Base-by-base conservation (phyloP, 2,329 filamentous ascomycete species). In the Rutstroemia sydowiana region DNA sequence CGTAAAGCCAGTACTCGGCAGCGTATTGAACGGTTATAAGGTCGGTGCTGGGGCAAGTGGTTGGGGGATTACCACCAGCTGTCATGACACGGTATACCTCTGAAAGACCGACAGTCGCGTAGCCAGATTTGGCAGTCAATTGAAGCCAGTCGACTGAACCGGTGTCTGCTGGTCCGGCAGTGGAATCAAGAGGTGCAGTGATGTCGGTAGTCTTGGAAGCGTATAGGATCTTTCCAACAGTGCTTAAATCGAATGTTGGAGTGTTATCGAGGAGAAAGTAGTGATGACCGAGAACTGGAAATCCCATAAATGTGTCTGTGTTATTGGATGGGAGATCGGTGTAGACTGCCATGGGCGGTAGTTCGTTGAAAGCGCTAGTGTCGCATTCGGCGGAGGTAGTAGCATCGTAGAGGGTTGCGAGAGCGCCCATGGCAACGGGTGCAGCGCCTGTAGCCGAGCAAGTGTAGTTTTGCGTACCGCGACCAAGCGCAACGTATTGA, bases 391-490 rank as follows among this genome's bases (percentile, higher is more conserved):
- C 63, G 5, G 63, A 46, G 3, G 45, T 9, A 11, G 65, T 65
- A 18, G 55, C 63, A 18, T 67, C 64, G 56, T 52, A 67, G 52
- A 67, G 62, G 5, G 55, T 64, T 42, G 65, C 65, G 14, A 65
- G 43, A 7, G 65, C 65, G 18, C 65, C 65, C 16, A 63, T 32
- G 10, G 60, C 47, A 14, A 54, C 51, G 5, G 62, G 54, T 8
- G 47, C 49, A 10, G 55, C 58, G 16, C 53, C 53, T 9, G 44
- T 43, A n/a, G 39, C 45, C 2, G 57, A 28, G 57, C 65, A 67
- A 39, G 64, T 63, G 51, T 66, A 67, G 47, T 67, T 67, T 47
- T 67, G 65, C 32, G 62, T 52, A 36, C 65, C 65, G 10, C 62
- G 61, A 43, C 65, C 65, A 28, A 66, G 52, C n/a, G 61, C 59